phyloP scores from a whole-genome alignment of 176 grass and related monocot species.

The Phragmites australis region DNA sequence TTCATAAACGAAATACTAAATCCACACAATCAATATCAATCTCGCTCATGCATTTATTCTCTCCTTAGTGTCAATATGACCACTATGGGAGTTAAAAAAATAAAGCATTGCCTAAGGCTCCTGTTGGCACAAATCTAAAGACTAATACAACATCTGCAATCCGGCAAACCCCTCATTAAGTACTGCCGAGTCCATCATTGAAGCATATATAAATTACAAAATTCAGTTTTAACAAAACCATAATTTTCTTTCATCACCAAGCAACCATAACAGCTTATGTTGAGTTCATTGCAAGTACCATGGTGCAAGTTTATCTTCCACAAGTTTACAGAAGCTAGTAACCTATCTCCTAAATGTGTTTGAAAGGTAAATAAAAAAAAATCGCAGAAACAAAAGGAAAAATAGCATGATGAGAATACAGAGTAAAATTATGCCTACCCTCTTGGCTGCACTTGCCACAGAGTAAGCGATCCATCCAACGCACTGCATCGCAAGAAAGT shows the following conservation, averaged over 20 bases:
- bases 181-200: not conserved
- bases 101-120: not conserved
- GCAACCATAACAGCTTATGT: not conserved
- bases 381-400: not conserved
- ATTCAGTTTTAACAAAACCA: not conserved
- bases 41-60: conserved; percentile 1
- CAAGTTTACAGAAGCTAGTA: not conserved
- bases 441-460: conserved; percentile 89
- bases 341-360: not conserved
- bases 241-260: not conserved
- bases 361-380: not conserved
- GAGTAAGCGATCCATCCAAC: conserved; percentile 73
- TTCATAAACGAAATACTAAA: conserved; percentile 19
- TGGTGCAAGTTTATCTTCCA: not conserved
- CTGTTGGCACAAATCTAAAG: conserved; percentile 12
- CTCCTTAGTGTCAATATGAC: not conserved
- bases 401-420: conserved; percentile 8
- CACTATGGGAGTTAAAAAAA: not conserved
- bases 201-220: not conserved
- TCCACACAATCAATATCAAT: not conserved
- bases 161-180: not conserved
- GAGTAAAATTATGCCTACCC: conserved; percentile 50
- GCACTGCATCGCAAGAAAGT: conserved; percentile 67
- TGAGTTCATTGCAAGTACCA: not conserved
- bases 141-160: not conserved